These are phyloP conservation scores for Lentinula novae-zelandiae DNA, from an alignment of 1,284 basidiomycete species.

Conservation along the genomic window DNA sequence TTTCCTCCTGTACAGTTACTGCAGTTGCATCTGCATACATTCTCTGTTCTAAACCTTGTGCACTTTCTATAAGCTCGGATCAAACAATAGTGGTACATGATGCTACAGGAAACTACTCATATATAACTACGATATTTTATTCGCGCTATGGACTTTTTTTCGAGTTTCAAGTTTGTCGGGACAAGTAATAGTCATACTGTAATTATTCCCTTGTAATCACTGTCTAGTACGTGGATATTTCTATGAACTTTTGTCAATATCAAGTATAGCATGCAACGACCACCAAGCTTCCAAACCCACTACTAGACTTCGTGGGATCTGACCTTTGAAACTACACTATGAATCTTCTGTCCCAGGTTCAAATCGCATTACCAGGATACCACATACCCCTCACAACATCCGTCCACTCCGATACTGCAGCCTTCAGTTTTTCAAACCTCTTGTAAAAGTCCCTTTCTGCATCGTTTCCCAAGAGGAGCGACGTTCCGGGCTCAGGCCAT, in stretches of 20 bases:
- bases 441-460: constrained; percentile 22
- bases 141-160: neutral
- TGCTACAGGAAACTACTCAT: neutral
- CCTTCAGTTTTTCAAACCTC: constrained; percentile 19
- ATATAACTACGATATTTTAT: neutral
- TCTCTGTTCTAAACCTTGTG: too few relatives aligned
- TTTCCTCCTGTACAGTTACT: neutral
- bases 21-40: neutral
- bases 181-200: neutral
- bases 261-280: too few relatives aligned
- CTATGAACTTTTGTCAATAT: too few relatives aligned
- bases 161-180: neutral
- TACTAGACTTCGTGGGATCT: too few relatives aligned
- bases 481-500: constrained; percentile 20
- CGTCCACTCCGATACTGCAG: constrained; percentile 25
- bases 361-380: neutral
- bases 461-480: constrained; percentile 27
- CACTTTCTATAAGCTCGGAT: too few relatives aligned
- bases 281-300: neutral
- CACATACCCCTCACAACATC: constrained; percentile 18
- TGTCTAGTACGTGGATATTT: neutral
- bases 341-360: too few relatives aligned
- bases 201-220: neutral
- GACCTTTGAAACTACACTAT: too few relatives aligned
- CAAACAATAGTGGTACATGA: too few relatives aligned